These are phyloP conservation scores for Mortierella claussenii DNA, from an alignment of 192 early-diverging fungal genomes.

Conservation along the genomic window DNA sequence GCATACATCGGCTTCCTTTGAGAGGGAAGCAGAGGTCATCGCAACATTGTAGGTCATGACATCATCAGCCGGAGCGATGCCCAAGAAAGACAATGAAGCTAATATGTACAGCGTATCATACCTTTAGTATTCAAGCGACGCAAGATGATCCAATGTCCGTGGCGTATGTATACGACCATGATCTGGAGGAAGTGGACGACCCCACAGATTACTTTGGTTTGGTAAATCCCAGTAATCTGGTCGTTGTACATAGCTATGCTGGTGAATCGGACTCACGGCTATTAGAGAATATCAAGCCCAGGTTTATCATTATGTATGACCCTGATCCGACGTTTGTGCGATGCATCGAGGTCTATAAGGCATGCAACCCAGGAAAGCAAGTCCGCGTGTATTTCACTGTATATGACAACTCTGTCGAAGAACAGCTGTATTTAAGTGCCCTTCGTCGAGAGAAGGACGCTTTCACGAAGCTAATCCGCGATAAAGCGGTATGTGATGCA, in stretches of 20 bases:
- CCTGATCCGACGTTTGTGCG: conserved; percentile 90
- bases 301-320: conserved; percentile 92
- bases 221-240: conserved; percentile 55
- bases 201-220: conserved; percentile 61
- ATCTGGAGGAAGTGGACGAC: conserved; percentile 56
- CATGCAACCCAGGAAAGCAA: conserved; percentile 58
- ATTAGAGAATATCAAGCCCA: conserved; percentile 75
- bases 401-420: conserved; percentile 95
- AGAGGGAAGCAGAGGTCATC: conserved; percentile 53
- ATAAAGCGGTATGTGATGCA: conserved; percentile 75
- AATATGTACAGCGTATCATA: background rate
- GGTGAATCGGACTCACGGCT: conserved; percentile 73
- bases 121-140: conserved; percentile 18
- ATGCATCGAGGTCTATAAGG: conserved; percentile 79
- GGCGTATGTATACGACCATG: conserved; percentile 48
- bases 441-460: conserved; percentile 92
- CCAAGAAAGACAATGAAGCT: background rate
- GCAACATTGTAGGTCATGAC: conserved; percentile 51
- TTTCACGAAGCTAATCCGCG: conserved; percentile 91
- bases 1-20: conserved; percentile 18
- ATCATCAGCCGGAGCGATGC: too few relatives aligned
- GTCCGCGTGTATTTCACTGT: conserved; percentile 92
- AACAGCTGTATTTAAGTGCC: conserved; percentile 87
- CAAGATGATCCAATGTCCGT: conserved; percentile 6
- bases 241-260: conserved; percentile 67